Conservation (phyloP, 1,284 basidiomycete species). For the Apiotrichum brassicae region DNA sequence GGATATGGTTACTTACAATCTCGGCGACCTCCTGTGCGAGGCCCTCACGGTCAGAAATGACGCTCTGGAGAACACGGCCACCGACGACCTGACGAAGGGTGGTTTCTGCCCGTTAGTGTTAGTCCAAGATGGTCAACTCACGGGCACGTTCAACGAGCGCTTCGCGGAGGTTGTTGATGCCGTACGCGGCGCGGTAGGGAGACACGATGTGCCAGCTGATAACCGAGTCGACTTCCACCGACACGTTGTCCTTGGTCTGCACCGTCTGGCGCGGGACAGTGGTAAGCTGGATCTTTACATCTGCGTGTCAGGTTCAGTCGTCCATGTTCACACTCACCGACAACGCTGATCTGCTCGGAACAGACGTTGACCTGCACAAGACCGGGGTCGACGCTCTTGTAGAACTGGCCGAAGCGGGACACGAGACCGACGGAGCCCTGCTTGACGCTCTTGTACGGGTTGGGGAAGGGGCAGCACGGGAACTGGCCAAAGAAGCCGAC, state of each 20-base stretch:
- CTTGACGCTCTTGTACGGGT: conserved; percentile 49
- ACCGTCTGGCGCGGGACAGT: conserved; percentile 76
- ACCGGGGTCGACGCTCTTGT: conserved; percentile 75
- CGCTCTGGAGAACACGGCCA: conserved; percentile 59
- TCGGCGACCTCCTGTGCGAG: conserved; percentile 94
- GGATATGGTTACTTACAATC: conserved; percentile 57
- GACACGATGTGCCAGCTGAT: conserved; percentile 76
- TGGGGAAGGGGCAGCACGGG: conserved; percentile 70
- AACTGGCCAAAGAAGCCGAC: conserved; percentile 62
- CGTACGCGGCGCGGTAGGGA: conserved; percentile 82
- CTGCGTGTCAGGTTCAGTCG: conserved; percentile 34
- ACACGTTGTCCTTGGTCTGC: conserved; percentile 64
- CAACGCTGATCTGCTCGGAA: conserved; percentile 72
- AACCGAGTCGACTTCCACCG: conserved; percentile 56
- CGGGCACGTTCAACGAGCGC: conserved; percentile 85
- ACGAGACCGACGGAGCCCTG: conserved; percentile 85
- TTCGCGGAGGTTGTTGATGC: conserved; percentile 77
- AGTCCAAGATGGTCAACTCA: conserved; percentile 17
- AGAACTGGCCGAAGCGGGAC: conserved; percentile 71
- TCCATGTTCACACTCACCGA: conserved; percentile 26
- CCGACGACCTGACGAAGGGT: conserved; percentile 93
- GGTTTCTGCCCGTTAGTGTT: conserved; percentile 53
- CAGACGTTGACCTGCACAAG: conserved; percentile 88
- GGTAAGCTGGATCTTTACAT: conserved; percentile 90
- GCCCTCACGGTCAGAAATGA: conserved; percentile 76